Conservation (phyloP, 139 green algal species). For the Tetradesmus lagerheimii region DNA sequence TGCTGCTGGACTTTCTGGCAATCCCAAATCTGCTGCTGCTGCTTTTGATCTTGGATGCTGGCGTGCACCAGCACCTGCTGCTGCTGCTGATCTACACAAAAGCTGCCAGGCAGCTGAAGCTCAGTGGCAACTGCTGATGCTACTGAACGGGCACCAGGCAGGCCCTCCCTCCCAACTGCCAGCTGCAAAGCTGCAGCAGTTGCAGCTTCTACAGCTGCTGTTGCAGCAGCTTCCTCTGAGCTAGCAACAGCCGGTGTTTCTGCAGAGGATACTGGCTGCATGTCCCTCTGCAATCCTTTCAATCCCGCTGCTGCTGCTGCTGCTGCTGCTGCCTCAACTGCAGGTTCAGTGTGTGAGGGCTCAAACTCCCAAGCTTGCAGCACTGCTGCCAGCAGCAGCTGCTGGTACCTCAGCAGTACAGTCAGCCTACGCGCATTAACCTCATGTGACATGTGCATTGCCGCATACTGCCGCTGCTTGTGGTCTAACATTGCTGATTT, state of each 20-base stretch:
- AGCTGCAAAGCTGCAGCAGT: neutral
- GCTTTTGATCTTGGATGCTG: neutral
- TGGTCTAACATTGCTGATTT: constrained; percentile 12
- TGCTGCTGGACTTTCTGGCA: constrained; percentile 16
- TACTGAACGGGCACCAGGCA: neutral
- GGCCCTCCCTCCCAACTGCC: neutral
- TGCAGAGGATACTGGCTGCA: too few relatives aligned
- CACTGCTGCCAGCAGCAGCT: constrained; percentile 38
- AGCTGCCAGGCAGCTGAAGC: neutral
- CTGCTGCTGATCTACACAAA: neutral
- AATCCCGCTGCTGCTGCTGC: neutral
- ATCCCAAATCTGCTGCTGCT: neutral
- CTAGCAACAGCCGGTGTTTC: neutral
- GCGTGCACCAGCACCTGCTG: neutral
- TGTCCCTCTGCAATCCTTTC: neutral
- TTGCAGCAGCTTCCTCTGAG: neutral
- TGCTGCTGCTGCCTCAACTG: neutral
- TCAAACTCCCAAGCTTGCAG: neutral
- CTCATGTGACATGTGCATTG: neutral
- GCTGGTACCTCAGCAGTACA: neutral
- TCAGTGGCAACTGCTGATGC: neutral
- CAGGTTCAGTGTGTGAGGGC: neutral
- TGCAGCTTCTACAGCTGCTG: neutral
- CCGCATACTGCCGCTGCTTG: neutral
- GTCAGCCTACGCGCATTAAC: neutral